Conservation (phyloP, 2,329 filamentous ascomycete genomes). For the Dryadomyces sulphureus region DNA sequence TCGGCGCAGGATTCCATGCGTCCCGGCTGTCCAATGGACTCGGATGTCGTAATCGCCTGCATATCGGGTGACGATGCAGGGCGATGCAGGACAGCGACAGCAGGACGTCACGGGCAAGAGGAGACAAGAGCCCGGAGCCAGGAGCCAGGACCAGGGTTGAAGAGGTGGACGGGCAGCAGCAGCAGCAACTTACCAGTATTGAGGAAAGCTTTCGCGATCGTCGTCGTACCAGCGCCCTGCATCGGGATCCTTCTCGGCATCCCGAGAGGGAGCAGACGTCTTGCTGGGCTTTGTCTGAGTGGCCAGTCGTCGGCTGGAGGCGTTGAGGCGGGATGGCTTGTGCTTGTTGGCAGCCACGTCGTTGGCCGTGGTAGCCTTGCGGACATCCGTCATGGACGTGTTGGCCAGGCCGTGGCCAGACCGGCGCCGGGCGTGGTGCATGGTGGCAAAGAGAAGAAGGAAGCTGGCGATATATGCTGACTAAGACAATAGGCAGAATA, state of each 20-base stretch:
- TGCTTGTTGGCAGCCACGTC: slow-evolving; percentile 32
- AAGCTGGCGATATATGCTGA: not conserved
- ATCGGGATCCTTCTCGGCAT: slow-evolving; percentile 34
- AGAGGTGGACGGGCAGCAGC: slow-evolving; percentile 7
- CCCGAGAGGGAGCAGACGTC: slow-evolving; percentile 25
- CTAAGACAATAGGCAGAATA: not conserved
- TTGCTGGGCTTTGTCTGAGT: slow-evolving; percentile 31
- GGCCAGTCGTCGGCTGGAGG: slow-evolving; percentile 15
- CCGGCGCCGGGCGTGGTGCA: slow-evolving; percentile 43
- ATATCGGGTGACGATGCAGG: slow-evolving; percentile 19
- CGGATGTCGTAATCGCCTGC: slow-evolving; percentile 12
- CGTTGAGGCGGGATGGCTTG: slow-evolving; percentile 22
- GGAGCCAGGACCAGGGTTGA: slow-evolving; percentile 10
- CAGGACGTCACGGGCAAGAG: slow-evolving; percentile 7
- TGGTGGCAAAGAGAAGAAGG: slow-evolving; percentile 13
- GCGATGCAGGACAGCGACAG: slow-evolving; percentile 10
- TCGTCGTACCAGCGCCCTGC: slow-evolving; percentile 37
- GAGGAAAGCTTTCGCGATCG: slow-evolving; percentile 48
- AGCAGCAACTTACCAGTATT: slow-evolving; percentile 42
- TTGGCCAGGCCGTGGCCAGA: slow-evolving; percentile 38
- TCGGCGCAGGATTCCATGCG: not conserved
- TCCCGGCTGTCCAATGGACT: slow-evolving; percentile 7
- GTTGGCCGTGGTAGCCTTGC: slow-evolving; percentile 30
- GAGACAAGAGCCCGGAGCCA: slow-evolving; percentile 8
- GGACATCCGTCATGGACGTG: slow-evolving; percentile 39